Conservation (phyloP, 1,139 yeast species). For the Arxiozyma heterogenica region DNA sequence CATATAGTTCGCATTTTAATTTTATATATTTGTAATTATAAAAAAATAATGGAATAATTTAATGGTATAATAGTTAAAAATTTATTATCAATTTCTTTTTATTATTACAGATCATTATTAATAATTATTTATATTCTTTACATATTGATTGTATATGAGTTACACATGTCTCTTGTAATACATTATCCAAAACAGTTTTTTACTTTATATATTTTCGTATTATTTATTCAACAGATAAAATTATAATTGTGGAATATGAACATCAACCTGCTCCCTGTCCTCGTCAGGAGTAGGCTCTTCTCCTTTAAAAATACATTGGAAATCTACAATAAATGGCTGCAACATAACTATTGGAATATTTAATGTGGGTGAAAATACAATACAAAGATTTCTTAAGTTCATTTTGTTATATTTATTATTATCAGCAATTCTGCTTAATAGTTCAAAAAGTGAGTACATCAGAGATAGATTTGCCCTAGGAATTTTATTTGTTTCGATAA, state of each 20-base stretch:
- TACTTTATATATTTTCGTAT: not conserved
- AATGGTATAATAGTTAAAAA: not conserved
- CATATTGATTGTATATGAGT: not conserved
- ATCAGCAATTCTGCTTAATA: slow-evolving; percentile 55
- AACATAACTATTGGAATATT: slow-evolving; percentile 61
- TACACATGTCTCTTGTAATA: not conserved
- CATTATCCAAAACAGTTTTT: not conserved
- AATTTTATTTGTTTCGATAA: slow-evolving; percentile 29
- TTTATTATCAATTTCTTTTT: too few species aligned
- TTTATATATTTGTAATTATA: too few species aligned
- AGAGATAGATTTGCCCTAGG: slow-evolving; percentile 51
- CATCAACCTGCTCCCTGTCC: slow-evolving; percentile 30
- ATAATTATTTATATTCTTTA: not conserved
- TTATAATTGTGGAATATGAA: slow-evolving; percentile 31
- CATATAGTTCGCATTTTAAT: not conserved
- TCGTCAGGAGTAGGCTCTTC: slow-evolving; percentile 34
- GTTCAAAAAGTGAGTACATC: slow-evolving; percentile 56
- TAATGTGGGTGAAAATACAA: slow-evolving; percentile 79
- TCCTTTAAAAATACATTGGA: slow-evolving; percentile 52
- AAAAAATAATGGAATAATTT: too few species aligned
- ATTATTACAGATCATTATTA: not conserved
- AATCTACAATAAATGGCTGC: slow-evolving; percentile 55
- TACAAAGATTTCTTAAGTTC: slow-evolving; percentile 70
- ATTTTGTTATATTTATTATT: slow-evolving; percentile 66
- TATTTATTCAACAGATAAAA: not conserved